phyloP scores from a whole-genome alignment of 2,329 filamentous ascomycete genomes.

The Canariomyces notabilis region DNA sequence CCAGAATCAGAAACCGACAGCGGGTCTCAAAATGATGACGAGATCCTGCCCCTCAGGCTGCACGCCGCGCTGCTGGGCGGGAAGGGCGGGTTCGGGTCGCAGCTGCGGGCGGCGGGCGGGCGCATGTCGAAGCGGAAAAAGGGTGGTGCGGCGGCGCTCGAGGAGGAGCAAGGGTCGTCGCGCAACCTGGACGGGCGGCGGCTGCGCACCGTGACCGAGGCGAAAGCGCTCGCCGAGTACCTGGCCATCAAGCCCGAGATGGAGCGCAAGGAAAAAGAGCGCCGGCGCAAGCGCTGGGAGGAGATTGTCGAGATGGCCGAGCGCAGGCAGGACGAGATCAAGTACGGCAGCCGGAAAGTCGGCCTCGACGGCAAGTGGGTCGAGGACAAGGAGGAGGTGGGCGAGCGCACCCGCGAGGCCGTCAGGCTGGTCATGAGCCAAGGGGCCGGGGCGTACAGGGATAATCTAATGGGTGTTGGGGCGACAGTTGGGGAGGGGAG shows the following conservation, averaged over 20 bases:
- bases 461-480: conserved; percentile 38
- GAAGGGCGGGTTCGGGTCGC: conserved; percentile 96
- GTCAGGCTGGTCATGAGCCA: conserved; percentile 66
- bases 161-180: conserved; percentile 83
- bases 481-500: neutral
- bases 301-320: conserved; percentile 83
- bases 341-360: conserved; percentile 63
- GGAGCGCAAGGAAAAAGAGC: conserved; percentile 90
- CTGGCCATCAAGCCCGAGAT: conserved; percentile 94
- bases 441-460: conserved; percentile 56
- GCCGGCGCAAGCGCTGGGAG: conserved; percentile 78
- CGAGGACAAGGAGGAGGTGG: conserved; percentile 87
- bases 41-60: conserved; percentile 79
- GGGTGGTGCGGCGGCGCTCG: conserved; percentile 57
- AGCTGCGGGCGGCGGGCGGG: conserved; percentile 90
- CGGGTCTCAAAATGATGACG: neutral
- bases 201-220: conserved; percentile 86
- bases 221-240: conserved; percentile 92
- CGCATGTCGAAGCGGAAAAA: conserved; percentile 86
- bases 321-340: conserved; percentile 75
- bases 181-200: conserved; percentile 89
- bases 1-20: neutral
- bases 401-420: conserved; percentile 74
- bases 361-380: conserved; percentile 84
- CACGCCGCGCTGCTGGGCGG: conserved; percentile 78